These are phyloP conservation scores for Funneliformis mosseae DNA, from an alignment of 192 early-diverging fungal genomes.

Conservation along the genomic window DNA sequence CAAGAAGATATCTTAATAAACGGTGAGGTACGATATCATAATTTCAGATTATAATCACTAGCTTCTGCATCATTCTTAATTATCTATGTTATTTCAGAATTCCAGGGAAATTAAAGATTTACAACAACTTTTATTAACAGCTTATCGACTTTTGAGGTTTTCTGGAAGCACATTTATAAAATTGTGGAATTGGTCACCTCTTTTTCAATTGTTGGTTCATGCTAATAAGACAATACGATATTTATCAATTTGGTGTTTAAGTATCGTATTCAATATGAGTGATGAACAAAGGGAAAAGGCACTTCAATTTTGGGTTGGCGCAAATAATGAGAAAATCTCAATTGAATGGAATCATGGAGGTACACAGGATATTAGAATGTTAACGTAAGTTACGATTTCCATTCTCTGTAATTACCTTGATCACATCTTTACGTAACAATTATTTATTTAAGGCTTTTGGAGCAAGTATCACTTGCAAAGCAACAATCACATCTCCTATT, in stretches of 20 bases:
- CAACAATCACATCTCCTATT: slow-evolving; percentile 47
- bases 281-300: slow-evolving; percentile 45
- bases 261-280: slow-evolving; percentile 52
- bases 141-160: slow-evolving; percentile 54
- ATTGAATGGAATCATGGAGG: slow-evolving; percentile 39
- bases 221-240: slow-evolving; percentile 49
- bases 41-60: neutral
- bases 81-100: slow-evolving; percentile 32
- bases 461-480: slow-evolving; percentile 51
- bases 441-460: slow-evolving; percentile 42
- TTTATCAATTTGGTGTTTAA: slow-evolving; percentile 47
- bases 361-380: slow-evolving; percentile 40
- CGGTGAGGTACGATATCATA: neutral
- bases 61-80: neutral
- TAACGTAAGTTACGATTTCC: slow-evolving; percentile 37
- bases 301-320: slow-evolving; percentile 35
- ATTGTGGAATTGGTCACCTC: slow-evolving; percentile 60
- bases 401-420: neutral
- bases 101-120: slow-evolving; percentile 33
- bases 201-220: slow-evolving; percentile 49
- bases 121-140: slow-evolving; percentile 51
- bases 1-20: neutral
- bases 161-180: slow-evolving; percentile 49
- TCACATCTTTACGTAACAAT: neutral
- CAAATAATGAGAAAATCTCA: slow-evolving; percentile 26